A percentile compares a stretch with the other conserved stretches of the same genome.
Conservation (phyloP, 805 yeast genomes). For the Candida hispaniensis region DNA sequence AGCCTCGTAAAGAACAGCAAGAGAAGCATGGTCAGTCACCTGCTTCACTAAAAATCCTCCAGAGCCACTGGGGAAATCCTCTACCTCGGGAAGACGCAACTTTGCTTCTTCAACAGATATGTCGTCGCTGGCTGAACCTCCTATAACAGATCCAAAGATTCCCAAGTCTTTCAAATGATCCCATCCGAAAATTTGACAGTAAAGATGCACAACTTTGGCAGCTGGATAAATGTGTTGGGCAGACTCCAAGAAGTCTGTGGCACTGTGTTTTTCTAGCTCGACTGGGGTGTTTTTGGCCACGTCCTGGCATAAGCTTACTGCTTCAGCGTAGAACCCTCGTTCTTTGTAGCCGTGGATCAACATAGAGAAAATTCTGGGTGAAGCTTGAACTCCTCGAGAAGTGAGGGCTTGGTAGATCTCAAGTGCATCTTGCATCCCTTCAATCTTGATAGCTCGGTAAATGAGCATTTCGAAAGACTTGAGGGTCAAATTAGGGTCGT, state of each 20-base stretch:
- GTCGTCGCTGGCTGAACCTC: constrained; percentile 5
- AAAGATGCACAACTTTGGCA: constrained; percentile 1
- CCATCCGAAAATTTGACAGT: constrained; percentile 3
- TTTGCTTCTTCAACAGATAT: background rate
- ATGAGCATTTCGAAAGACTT: constrained; percentile 10
- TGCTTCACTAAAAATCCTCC: too few relatives aligned
- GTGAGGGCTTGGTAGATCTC: constrained; percentile 5
- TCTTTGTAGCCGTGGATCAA: constrained; percentile 15
- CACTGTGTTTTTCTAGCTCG: constrained; percentile 1
- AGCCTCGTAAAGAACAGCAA: too few relatives aligned
- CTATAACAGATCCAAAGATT: constrained; percentile 6
- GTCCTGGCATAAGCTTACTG: constrained; percentile 1
- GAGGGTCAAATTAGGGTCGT: constrained; percentile 1
- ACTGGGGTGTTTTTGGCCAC: background rate
- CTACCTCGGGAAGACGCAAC: background rate
- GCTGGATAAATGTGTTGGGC: constrained; percentile 2
- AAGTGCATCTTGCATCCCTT: constrained; percentile 10
- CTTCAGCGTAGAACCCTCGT: constrained; percentile 13
- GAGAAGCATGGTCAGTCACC: too few relatives aligned
- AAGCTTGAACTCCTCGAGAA: constrained; percentile 2
- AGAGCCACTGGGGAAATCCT: background rate
- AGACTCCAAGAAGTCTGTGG: constrained; percentile 11
- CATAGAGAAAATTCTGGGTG: constrained; percentile 1
- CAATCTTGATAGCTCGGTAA: constrained; percentile 13
- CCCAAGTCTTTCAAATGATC: constrained; percentile 4